Base-by-base conservation (phyloP, 108 stramenopile genomes). In the Mediolabrus comicus region DNA sequence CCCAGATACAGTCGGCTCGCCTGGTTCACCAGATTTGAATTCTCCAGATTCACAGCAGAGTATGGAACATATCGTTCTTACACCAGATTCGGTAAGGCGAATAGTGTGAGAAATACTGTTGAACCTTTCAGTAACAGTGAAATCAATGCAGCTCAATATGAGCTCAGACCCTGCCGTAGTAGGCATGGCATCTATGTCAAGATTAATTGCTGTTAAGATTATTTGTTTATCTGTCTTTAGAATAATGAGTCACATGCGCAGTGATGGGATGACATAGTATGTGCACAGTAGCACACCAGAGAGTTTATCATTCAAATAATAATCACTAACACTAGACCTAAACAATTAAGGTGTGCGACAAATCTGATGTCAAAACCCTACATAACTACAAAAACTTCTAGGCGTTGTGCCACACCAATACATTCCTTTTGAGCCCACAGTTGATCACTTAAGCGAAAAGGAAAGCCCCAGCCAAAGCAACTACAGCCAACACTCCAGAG, bases 401-500 rank as follows among this genome's bases (percentile, higher is more conserved):
- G n/a, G n/a, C n/a, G n/a, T n/a, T n/a, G n/a, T n/a, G n/a, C n/a
- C 39, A 41, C 13, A 41, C 39, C 39, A 17, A 49, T 24, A 49
- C 19, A 49, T 49, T 24, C 8, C 46, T 19, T 6, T 22, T 46
- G 43, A 46, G 22, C 17, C 17, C 43, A n/a, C 1, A 49, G 46
- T 22, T 49, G 22, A 49, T n/a, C 77, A 49, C 8, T 57, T 57
- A 57, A 3, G 17, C 17, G 56, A 57, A 32, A 1, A 57, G 56
- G 32, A 32, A 57, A 22, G 56, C 56, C 24, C 56, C 56, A 9
- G 17, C 56, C 29, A 33, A 57, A 22, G 17, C 34, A 32, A 57
- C 56, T 7, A 57, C 29, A 12, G 26, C 56, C 56, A 57, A 19
- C 17, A 32, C 29, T 16, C 19, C 24, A 3, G 56, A 57, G 16